Base-by-base conservation (phyloP, 2,329 filamentous ascomycete genomes). In the Fusarium sp. region DNA sequence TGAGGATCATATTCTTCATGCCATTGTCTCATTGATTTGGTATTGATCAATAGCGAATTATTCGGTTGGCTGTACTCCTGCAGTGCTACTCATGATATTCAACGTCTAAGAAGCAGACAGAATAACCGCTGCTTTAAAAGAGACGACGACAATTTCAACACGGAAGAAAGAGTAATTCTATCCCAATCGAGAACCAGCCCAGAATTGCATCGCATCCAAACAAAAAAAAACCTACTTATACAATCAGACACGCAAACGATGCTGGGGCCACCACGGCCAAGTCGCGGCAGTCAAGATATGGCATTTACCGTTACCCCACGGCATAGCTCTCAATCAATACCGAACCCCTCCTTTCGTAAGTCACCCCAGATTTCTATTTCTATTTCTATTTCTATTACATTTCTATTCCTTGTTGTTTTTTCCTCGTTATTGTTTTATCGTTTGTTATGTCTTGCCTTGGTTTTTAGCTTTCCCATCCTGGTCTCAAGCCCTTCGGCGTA, bases 341-440 rank as follows among this genome's bases (percentile, higher is more conserved):
- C 83, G 72, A 78, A 80, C 73, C 82, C 83, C 62, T 84, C 83
- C 52, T 87, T 86, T 75, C 84, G 84, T 86, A 79, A 78, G 84
- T 75, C 56, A 43, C 58, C 56, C 67, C 59, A 22, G 56, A 54
- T 66, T 64, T 49, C 44, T 43, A 44, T 56, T 35, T 17, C 26
- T 24, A 10, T 48, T 20, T 20, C 37, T 41, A 15, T 45, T n/a
- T 33, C 26, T 26, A 26, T 26, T 26, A 26, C 9, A 26, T 32
- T 56, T 49, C 40, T 26, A 45, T 50, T 59, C 40, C 26, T 35
- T 7, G 7, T 3, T 7, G 15, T 35, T 35, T 35, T 8, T 19
- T 19, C 19, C 35, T n/a, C n/a, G 35, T 37, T 33, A 33, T 33
- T 33, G 55, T 40, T 54, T 65, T 54, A 49, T 54, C 17, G 32